phyloP scores from a whole-genome alignment of 2,329 filamentous ascomycete genomes.

The Ramichloridium luteum region DNA sequence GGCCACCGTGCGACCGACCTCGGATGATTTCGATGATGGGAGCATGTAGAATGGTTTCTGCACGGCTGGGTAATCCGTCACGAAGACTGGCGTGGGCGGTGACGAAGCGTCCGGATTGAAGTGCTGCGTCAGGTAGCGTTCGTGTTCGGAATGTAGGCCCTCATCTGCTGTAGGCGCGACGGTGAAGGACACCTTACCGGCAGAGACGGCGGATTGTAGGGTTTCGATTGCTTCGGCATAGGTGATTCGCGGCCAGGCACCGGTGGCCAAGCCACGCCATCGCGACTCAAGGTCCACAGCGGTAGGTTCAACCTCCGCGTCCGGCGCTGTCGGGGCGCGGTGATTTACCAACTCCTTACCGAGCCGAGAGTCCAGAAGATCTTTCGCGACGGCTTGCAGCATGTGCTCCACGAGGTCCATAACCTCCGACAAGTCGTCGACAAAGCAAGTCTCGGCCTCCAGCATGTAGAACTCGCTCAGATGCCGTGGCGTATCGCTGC shows the following conservation, averaged over 20 bases:
- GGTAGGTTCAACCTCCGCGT: conserved; percentile 19
- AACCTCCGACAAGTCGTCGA: conserved; percentile 54
- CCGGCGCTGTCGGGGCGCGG: not conserved
- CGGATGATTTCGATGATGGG: conserved; percentile 31
- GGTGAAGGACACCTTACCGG: conserved; percentile 43
- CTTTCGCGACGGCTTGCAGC: conserved; percentile 47
- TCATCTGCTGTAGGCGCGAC: conserved; percentile 57
- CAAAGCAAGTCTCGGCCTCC: conserved; percentile 78
- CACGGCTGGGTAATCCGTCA: conserved; percentile 79
- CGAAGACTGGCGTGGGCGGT: conserved; percentile 57
- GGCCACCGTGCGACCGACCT: conserved; percentile 49
- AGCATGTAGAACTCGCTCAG: conserved; percentile 99
- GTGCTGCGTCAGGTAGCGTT: conserved; percentile 66
- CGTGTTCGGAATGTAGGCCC: conserved; percentile 81
- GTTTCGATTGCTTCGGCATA: conserved; percentile 66
- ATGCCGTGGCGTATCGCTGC: conserved; percentile 84
- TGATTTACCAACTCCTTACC: conserved; percentile 44
- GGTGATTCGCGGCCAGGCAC: conserved; percentile 73
- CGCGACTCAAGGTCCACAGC: conserved; percentile 47
- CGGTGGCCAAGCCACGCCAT: conserved; percentile 58
- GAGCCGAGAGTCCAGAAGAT: conserved; percentile 38
- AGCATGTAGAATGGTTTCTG: conserved; percentile 92
- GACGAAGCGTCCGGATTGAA: conserved; percentile 42
- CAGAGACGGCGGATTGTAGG: conserved; percentile 42
- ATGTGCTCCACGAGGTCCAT: conserved; percentile 74